Conservation (phyloP, 805 yeast genomes). For the Candida argentea region DNA sequence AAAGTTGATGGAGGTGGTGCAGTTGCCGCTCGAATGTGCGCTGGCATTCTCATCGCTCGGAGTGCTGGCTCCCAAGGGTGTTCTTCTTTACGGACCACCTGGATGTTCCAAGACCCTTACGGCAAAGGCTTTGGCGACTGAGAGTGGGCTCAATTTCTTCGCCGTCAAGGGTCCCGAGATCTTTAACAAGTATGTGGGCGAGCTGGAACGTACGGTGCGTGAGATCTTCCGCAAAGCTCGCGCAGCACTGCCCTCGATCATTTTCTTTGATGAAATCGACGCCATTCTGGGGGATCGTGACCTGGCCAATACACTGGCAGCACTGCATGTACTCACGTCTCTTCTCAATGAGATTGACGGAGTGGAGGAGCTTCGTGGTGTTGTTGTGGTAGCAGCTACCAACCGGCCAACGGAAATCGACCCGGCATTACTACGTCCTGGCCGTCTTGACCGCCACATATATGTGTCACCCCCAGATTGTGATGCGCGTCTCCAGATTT, state of each 20-base stretch:
- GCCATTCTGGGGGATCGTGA: slow-evolving; percentile 79
- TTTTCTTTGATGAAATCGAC: slow-evolving; percentile 94
- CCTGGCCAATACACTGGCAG: slow-evolving; percentile 47
- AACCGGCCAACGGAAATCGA: slow-evolving; percentile 92
- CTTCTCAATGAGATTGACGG: slow-evolving; percentile 94
- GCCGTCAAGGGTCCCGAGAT: slow-evolving; percentile 98
- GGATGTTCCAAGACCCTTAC: slow-evolving; percentile 95
- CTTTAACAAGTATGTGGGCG: slow-evolving; percentile 93
- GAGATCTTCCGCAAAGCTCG: slow-evolving; percentile 90
- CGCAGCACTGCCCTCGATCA: slow-evolving; percentile 89
- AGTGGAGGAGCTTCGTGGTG: slow-evolving; percentile 89
- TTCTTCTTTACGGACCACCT: slow-evolving; percentile 92
- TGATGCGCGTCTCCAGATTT: slow-evolving; percentile 70
- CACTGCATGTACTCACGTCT: slow-evolving; percentile 82
- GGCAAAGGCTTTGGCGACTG: slow-evolving; percentile 93
- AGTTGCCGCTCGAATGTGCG: slow-evolving; percentile 77
- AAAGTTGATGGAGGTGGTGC: slow-evolving; percentile 82
- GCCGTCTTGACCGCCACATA: slow-evolving; percentile 86
- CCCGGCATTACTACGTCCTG: slow-evolving; percentile 89
- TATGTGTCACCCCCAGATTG: slow-evolving; percentile 89
- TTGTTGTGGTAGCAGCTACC: slow-evolving; percentile 91
- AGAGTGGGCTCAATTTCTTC: slow-evolving; percentile 84
- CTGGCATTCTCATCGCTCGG: slow-evolving; percentile 72
- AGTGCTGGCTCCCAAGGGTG: slow-evolving; percentile 86
- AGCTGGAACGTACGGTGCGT: slow-evolving; percentile 85